A percentile compares a stretch with the other conserved stretches of the same genome.
Conservation (phyloP, 495 filamentous ascomycete genomes). For the Neurospora tetrasperma region DNA sequence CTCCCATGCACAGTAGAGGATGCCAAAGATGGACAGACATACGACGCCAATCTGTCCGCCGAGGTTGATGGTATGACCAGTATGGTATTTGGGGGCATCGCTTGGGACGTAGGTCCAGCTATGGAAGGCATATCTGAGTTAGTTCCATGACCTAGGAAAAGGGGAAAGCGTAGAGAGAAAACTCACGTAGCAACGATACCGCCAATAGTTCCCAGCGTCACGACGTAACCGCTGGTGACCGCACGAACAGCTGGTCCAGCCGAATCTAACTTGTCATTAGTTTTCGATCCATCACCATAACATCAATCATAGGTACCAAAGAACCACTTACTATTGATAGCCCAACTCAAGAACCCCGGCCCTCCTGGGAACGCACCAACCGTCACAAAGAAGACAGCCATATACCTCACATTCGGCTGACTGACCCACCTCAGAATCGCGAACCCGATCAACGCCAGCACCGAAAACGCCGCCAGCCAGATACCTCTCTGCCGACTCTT, state of each 20-base stretch:
- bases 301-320: background rate
- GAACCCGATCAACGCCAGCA: conserved; percentile 38
- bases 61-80: conserved; percentile 51
- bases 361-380: conserved; percentile 43
- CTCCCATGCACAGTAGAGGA: conserved; percentile 43
- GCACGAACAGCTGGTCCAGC: conserved; percentile 47
- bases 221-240: conserved; percentile 42
- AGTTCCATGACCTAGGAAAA: background rate
- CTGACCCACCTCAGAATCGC: conserved; percentile 20
- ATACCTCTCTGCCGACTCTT: conserved; percentile 51
- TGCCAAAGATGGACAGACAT: conserved; percentile 34
- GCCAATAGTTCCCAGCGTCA: conserved; percentile 45
- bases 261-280: conserved; percentile 24
- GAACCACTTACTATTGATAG: conserved; percentile 35
- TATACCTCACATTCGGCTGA: conserved; percentile 24
- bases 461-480: conserved; percentile 36
- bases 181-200: conserved; percentile 44
- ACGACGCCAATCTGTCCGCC: conserved; percentile 33
- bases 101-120: conserved; percentile 44
- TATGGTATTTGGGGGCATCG: conserved; percentile 41
- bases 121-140: background rate
- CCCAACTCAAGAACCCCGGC: conserved; percentile 46
- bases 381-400: conserved; percentile 39
- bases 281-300: background rate
- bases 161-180: background rate